phyloP scores from a whole-genome alignment of 2,329 filamentous ascomycete species.

The Neonectria punicea region DNA sequence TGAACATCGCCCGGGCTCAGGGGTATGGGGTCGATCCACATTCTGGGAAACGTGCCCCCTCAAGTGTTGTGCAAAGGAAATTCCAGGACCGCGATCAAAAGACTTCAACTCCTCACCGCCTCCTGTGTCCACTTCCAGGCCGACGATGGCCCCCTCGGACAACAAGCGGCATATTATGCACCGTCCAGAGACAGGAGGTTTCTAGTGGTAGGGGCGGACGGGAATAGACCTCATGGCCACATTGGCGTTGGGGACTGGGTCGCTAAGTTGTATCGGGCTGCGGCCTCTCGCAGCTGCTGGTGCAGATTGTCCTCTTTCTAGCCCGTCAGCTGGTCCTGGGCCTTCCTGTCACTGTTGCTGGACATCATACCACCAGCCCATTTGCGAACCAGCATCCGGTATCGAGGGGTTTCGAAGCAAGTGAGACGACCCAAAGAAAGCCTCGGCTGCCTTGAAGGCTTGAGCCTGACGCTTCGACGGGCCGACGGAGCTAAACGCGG shows the following conservation, averaged over 20 bases:
- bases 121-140: constrained; percentile 36
- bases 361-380: constrained; percentile 39
- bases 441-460: not conserved
- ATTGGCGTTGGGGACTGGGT: constrained; percentile 39
- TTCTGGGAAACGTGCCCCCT: constrained; percentile 31
- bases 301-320: constrained; percentile 33
- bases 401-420: constrained; percentile 9
- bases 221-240: constrained; percentile 37
- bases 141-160: constrained; percentile 28
- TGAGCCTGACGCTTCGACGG: constrained; percentile 27
- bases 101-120: constrained; percentile 41
- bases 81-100: constrained; percentile 34
- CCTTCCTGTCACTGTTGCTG: constrained; percentile 5
- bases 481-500: constrained; percentile 26
- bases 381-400: not conserved
- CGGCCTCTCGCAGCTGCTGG: constrained; percentile 40
- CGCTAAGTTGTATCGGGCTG: constrained; percentile 41
- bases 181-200: constrained; percentile 26
- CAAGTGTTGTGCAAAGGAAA: constrained; percentile 37
- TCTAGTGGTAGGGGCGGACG: constrained; percentile 37
- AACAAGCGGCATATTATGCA: constrained; percentile 38
- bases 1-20: constrained; percentile 33
- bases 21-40: constrained; percentile 37
- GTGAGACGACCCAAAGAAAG: not conserved
- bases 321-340: constrained; percentile 31